Evolutionary conservation across 495 filamentous ascomycete species (phyloP).

Genomic region (Neurospora sp.): DNA sequence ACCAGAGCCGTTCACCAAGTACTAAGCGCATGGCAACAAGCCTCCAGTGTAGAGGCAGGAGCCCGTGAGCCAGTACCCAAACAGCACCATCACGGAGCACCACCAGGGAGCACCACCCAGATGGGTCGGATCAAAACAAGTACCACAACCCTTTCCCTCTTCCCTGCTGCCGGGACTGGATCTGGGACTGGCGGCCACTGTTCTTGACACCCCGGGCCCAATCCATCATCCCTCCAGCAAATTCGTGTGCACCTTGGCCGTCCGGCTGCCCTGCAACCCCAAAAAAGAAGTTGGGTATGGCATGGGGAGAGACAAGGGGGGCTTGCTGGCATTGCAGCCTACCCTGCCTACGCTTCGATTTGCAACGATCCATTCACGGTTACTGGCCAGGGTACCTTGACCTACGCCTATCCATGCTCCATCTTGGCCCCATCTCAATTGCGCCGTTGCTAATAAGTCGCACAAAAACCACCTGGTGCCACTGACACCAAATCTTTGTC

Average conservation of each 20-base stretch:
- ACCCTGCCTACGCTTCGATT: conserved; percentile 28
- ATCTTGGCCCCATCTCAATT: conserved; percentile 28
- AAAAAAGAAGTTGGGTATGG: neutral
- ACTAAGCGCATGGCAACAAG: neutral
- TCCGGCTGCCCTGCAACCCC: neutral
- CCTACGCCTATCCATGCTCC: conserved; percentile 26
- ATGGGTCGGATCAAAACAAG: conserved; percentile 1
- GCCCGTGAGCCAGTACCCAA: neutral
- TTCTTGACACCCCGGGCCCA: neutral
- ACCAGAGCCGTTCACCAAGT: neutral
- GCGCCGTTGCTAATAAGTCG: conserved; percentile 34
- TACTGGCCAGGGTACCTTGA: conserved; percentile 24
- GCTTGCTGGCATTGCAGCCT: conserved; percentile 24
- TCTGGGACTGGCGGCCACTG: neutral
- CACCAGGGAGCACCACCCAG: neutral
- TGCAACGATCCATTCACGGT: conserved; percentile 19
- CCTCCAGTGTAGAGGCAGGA: neutral
- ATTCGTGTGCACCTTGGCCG: conserved; percentile 1
- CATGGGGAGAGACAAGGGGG: conserved; percentile 13
- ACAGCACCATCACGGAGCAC: neutral
- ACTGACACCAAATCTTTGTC: conserved; percentile 36
- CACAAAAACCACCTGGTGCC: conserved; percentile 42
- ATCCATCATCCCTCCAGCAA: neutral
- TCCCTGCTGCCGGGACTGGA: neutral
- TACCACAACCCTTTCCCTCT: neutral